These are phyloP conservation scores for Leccinum longicurvipes DNA, from an alignment of 768 basidiomycete species.

Conservation along the genomic window DNA sequence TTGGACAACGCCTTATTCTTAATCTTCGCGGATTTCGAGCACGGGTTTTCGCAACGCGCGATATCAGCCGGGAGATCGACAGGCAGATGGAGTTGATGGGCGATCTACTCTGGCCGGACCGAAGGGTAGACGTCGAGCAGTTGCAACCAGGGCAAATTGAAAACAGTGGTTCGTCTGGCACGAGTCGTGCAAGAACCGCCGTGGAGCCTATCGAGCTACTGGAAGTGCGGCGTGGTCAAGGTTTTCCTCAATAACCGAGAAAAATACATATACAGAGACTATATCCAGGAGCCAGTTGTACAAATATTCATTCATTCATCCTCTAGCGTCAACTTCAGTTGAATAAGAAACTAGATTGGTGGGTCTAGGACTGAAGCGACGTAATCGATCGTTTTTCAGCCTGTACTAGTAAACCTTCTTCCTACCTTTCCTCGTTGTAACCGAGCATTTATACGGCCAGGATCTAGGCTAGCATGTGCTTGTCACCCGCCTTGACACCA, in stretches of 20 bases:
- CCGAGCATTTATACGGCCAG: no score
- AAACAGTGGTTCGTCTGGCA: background rate
- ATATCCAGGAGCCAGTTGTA: no score
- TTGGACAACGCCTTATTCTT: slow-evolving; percentile 18
- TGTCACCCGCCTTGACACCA: no score
- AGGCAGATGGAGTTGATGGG: background rate
- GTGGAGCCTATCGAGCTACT: background rate
- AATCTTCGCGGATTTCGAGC: slow-evolving; percentile 12
- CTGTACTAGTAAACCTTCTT: no score
- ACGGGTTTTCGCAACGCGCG: background rate
- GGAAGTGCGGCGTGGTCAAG: background rate
- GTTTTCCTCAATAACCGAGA: background rate
- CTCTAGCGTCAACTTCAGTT: no score
- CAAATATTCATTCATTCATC: no score
- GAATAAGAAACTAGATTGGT: no score
- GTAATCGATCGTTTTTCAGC: no score
- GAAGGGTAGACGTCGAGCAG: background rate
- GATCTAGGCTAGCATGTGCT: no score
- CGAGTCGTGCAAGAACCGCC: background rate
- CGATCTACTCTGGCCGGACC: background rate
- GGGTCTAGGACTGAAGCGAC: no score
- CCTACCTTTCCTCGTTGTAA: no score
- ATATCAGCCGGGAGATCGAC: slow-evolving; percentile 8
- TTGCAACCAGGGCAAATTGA: background rate
- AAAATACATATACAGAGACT: no score